Evolutionary conservation across 2,329 filamentous ascomycete species (phyloP), one percentile per base, ranked within the genome.

Genomic region (Phyllosticta citrichinensis): DNA sequence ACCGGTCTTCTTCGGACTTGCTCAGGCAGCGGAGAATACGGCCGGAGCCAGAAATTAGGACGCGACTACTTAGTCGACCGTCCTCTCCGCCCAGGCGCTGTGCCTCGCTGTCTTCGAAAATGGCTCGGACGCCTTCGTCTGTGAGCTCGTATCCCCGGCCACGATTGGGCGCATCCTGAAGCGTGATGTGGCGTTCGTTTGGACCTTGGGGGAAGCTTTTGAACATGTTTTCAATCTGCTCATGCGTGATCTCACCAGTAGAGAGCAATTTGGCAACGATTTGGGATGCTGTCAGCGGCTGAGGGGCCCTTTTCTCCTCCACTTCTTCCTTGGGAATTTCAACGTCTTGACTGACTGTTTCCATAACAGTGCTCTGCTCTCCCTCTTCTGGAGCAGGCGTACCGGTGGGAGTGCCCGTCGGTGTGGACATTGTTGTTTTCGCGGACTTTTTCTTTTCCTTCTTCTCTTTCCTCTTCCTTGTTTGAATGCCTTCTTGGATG

Each of bases 391-490:
- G 40, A 17, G 20, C 52, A 5, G 62, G 62, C 24, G 56, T 62
- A 52, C 52, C 25, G 6, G 35, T 30, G 3, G 56, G 55, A 35
- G 55, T 58, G 11, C 25, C 52, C 20, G 50, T 11, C 12, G 62
- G 58, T 17, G 62, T 63, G 8, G 62, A 63, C 5, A 19, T 22
- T 19, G 54, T 35, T 2, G 55, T 61, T 5, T 50, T 56, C 1
- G 19, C 3, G 3, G 62, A 10, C 30, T 56, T 57, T 17, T 47
- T 25, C 20, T 54, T 58, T 9, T 40, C 54, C 74, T 91, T 93
- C 79, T 89, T 91, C 71, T 89, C 84, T 76, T 93, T 94, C 79
- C 91, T 93, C 79, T 91, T 91, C 58, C 89, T 83, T 35, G 88
- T 88, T 56, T 91, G 72, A 51, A 95, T 87, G 0, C 90, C 89